Percentiles rank a stretch among this genome's conserved stretches.
Conservation (phyloP, 805 yeast genomes). For the Sporopachydermia lactativora region DNA sequence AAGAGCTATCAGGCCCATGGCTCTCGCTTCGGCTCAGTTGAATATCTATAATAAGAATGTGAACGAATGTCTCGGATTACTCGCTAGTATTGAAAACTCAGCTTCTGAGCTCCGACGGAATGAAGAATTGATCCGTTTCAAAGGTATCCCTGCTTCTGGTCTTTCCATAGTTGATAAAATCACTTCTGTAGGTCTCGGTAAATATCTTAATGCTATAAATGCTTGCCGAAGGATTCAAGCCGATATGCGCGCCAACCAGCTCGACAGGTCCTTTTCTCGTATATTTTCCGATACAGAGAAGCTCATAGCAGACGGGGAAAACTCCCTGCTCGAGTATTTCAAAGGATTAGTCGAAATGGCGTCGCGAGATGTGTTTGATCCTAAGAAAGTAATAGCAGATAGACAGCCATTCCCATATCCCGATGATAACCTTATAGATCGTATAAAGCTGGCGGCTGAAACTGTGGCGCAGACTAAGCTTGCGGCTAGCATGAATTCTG, state of each 20-base stretch:
- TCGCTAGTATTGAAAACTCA: not conserved
- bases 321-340: slow-evolving; percentile 36
- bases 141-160: not conserved
- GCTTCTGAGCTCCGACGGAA: not conserved
- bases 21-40: not conserved
- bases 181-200: not conserved
- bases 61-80: not conserved
- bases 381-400: slow-evolving; percentile 25
- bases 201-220: not conserved
- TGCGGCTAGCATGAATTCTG: slow-evolving; percentile 12
- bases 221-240: not conserved
- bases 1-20: slow-evolving; percentile 1
- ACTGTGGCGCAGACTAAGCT: slow-evolving; percentile 26
- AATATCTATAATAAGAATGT: not conserved
- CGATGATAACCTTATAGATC: slow-evolving; percentile 22
- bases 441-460: slow-evolving; percentile 28
- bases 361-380: slow-evolving; percentile 28
- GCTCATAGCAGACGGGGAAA: slow-evolving; percentile 42
- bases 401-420: slow-evolving; percentile 28
- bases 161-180: slow-evolving; percentile 1
- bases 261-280: slow-evolving; percentile 37
- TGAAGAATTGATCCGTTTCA: not conserved
- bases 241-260: not conserved
- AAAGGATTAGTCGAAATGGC: slow-evolving; percentile 26
- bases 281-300: slow-evolving; percentile 45